A percentile compares a stretch with the other conserved stretches of the same genome.
Conservation (phyloP, 352 stramenopile genomes). For the Phytopythium mirpurense region DNA sequence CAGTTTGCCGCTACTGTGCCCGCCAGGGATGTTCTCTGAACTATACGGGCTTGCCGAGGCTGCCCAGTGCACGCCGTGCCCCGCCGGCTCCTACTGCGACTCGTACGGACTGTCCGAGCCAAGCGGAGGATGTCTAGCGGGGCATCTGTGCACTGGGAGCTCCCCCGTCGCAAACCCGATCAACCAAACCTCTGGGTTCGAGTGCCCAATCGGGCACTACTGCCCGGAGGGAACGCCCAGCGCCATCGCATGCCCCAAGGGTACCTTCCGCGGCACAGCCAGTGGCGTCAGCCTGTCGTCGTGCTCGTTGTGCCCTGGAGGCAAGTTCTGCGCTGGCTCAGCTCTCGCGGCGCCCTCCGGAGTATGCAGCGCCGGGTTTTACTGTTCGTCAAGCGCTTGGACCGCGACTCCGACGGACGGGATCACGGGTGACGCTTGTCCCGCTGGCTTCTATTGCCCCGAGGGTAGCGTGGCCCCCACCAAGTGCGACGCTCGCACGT, state of each 20-base stretch:
- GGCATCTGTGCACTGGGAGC: conserved; percentile 49
- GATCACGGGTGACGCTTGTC: conserved; percentile 41
- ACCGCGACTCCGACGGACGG: conserved; percentile 41
- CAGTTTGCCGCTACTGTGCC: conserved; percentile 52
- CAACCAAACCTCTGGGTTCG: conserved; percentile 34
- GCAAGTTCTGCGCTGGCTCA: conserved; percentile 41
- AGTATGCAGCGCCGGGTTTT: conserved; percentile 76
- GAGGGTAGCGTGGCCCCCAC: conserved; percentile 35
- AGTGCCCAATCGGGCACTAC: conserved; percentile 68
- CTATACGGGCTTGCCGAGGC: conserved; percentile 54
- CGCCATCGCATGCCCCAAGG: conserved; percentile 49
- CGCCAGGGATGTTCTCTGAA: conserved; percentile 49
- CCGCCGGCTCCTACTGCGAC: conserved; percentile 85
- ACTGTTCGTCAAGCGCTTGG: conserved; percentile 52
- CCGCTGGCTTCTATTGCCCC: conserved; percentile 55
- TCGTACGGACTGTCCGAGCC: conserved; percentile 53
- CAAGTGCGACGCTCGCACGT: conserved; percentile 42
- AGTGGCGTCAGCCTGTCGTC: conserved; percentile 50
- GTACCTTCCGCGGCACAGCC: conserved; percentile 41
- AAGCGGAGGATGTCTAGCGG: conserved; percentile 56
- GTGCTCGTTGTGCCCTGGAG: conserved; percentile 65
- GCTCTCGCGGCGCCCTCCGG: conserved; percentile 42
- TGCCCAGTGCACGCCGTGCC: conserved; percentile 76
- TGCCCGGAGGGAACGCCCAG: conserved; percentile 57
- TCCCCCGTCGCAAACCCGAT: conserved; percentile 61